These are phyloP conservation scores for Galerina marginata DNA, from an alignment of 768 basidiomycete genomes.

Conservation along the genomic window DNA sequence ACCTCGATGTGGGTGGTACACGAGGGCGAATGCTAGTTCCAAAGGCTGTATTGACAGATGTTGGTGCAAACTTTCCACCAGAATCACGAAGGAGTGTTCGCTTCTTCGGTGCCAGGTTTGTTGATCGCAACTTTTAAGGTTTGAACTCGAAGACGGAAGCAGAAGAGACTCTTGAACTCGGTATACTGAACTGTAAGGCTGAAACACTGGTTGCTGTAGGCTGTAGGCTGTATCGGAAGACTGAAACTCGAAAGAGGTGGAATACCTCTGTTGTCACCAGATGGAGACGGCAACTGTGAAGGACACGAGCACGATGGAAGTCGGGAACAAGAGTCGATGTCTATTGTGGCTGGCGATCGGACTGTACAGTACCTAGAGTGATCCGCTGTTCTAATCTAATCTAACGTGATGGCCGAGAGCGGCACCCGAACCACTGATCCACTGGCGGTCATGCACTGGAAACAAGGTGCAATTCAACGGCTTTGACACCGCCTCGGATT, in stretches of 20 bases:
- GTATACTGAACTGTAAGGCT: not conserved
- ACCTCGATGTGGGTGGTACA: not conserved
- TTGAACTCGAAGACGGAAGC: not conserved
- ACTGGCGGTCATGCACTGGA: not conserved
- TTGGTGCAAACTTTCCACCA: not conserved
- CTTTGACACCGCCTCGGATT: no score
- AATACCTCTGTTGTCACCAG: conserved; percentile 16
- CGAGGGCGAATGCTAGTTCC: no score
- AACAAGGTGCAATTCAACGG: no score
- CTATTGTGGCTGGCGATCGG: not conserved
- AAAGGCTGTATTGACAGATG: no score
- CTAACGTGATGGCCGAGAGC: not conserved
- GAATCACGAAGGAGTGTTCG: not conserved
- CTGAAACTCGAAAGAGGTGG: not conserved
- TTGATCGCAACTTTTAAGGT: not conserved
- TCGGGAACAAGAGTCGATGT: not conserved
- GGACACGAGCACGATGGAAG: not conserved
- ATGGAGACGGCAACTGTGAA: conserved; percentile 6
- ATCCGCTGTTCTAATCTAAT: conserved; percentile 4
- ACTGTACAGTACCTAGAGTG: conserved; percentile 6
- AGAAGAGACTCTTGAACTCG: not conserved
- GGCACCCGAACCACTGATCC: not conserved
- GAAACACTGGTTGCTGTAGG: no score
- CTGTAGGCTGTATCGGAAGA: not conserved
- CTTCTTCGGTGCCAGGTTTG: not conserved